phyloP scores from a whole-genome alignment of 1,284 basidiomycete genomes.

The Ustilago sp. region DNA sequence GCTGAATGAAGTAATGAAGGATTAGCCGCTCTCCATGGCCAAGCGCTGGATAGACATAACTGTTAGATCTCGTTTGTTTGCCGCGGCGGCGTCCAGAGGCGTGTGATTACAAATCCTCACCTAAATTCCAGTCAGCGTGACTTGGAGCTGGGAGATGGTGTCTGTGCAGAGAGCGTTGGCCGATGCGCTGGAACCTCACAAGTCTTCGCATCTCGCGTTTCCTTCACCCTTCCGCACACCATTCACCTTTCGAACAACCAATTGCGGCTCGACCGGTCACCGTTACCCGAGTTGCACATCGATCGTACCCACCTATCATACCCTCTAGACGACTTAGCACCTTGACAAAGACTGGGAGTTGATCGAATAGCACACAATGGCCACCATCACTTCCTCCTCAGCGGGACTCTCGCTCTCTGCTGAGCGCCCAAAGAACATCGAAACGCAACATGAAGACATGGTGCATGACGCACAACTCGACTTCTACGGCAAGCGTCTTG shows the following conservation, averaged over 20 bases:
- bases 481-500: slow-evolving; percentile 95
- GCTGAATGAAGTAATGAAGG: background rate
- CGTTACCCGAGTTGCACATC: too few relatives aligned
- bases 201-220: slow-evolving; percentile 12
- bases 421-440: slow-evolving; percentile 60
- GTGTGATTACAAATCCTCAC: slow-evolving; percentile 1
- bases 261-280: background rate
- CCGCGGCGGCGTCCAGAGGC: background rate
- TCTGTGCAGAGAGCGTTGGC: slow-evolving; percentile 25
- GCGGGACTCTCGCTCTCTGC: slow-evolving; percentile 47
- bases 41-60: background rate
- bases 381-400: slow-evolving; percentile 34
- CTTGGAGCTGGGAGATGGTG: slow-evolving; percentile 2
- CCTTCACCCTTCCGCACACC: background rate
- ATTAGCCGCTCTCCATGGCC: background rate
- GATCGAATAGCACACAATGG: slow-evolving; percentile 16
- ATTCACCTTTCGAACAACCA: background rate
- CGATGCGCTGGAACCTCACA: slow-evolving; percentile 36
- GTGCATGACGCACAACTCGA: slow-evolving; percentile 94
- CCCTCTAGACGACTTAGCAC: background rate
- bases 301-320: background rate
- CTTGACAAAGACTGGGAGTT: background rate
- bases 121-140: slow-evolving; percentile 1
- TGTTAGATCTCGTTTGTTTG: too few relatives aligned
- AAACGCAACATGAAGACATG: slow-evolving; percentile 68